Base-by-base conservation (phyloP, 768 basidiomycete species). In the Sistotremastrum niveocremeum region DNA sequence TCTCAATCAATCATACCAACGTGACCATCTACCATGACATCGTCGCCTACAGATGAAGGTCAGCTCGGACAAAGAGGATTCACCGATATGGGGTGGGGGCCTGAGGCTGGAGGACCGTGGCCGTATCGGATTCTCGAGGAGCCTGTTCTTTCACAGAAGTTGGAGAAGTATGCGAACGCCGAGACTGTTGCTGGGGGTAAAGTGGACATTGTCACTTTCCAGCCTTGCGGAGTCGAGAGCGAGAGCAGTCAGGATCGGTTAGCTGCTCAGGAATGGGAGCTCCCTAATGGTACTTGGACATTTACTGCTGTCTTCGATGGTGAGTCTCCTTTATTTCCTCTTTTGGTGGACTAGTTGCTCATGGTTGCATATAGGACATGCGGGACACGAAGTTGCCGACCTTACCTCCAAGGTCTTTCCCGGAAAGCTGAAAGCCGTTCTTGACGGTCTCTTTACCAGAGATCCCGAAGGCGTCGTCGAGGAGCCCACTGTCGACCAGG, bases 251-350 rank as follows among this genome's bases (percentile, higher is more conserved):
- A 82, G 61, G 80, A 82, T 53, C 68, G 80, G 47, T 78, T 78
- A 50, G 69, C 77, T 32, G 69, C 79, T 46, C 72, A 72, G 6
- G 68, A 71, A 53, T 64, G 80, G 46, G 64, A 76, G 39, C 62
- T 82, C 45, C 66, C 66, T 42, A 79, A 75, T 9, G 70, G 65
- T 32, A 60, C 64, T 42, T 82, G 80, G 79, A 66, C 68, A n/a
- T 67, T 82, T 51, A 78, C 77, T 1, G 80, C 76, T 41, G 78
- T 82, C 34, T 82, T 82, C 54, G 80, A 82, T 58, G 80, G 80
- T 74, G 53, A 49, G 76, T 56, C 34, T 11, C 46, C 45, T 33
- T 34, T 46, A 34, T 34, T 35, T 46, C 46, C 46, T 42, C 42
- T 37, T 42, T 31, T 52, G 44, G 39, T 46, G 49, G 29, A 50